Evolutionary conservation across 2,329 filamentous ascomycete genomes (phyloP).

Genomic region (Penicillium sclerotigenum): DNA sequence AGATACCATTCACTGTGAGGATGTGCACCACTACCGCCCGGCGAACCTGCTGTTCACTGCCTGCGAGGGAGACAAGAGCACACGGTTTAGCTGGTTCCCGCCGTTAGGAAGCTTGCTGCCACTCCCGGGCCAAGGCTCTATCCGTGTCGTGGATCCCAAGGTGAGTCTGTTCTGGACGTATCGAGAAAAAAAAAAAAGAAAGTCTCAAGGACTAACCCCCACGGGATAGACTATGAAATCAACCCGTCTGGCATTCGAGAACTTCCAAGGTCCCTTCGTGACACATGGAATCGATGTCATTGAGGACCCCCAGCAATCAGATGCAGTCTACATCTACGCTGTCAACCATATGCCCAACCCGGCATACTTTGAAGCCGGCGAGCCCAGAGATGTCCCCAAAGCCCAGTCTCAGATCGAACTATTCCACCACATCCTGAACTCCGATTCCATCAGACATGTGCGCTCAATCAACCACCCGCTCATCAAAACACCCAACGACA

Average conservation of each 20-base stretch:
- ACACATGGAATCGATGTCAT: constrained; percentile 62
- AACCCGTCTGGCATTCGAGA: constrained; percentile 48
- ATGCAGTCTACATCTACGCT: constrained; percentile 58
- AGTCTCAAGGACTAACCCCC: neutral
- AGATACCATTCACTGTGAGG: constrained; percentile 58
- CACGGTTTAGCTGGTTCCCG: constrained; percentile 55
- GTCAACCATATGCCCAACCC: constrained; percentile 59
- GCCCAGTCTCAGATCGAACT: constrained; percentile 56
- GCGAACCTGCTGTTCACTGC: constrained; percentile 55
- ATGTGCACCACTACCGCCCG: constrained; percentile 54
- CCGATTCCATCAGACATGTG: constrained; percentile 45
- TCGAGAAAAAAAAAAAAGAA: neutral
- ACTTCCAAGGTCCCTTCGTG: constrained; percentile 54
- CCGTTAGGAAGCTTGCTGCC: constrained; percentile 44
- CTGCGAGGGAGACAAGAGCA: constrained; percentile 48
- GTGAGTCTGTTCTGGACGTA: constrained; percentile 32
- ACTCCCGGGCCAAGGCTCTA: constrained; percentile 26
- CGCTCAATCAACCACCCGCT: constrained; percentile 54
- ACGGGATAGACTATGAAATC: constrained; percentile 46
- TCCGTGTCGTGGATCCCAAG: constrained; percentile 54
- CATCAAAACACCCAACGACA: constrained; percentile 59
- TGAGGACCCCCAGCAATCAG: constrained; percentile 43
- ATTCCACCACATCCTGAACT: constrained; percentile 53
- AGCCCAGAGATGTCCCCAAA: constrained; percentile 32
- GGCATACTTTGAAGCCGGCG: constrained; percentile 28